Evolutionary conservation across 331 rosid genomes (phyloP), one percentile per base, ranked within the genome.

Genomic region (Malus hybrid): DNA sequence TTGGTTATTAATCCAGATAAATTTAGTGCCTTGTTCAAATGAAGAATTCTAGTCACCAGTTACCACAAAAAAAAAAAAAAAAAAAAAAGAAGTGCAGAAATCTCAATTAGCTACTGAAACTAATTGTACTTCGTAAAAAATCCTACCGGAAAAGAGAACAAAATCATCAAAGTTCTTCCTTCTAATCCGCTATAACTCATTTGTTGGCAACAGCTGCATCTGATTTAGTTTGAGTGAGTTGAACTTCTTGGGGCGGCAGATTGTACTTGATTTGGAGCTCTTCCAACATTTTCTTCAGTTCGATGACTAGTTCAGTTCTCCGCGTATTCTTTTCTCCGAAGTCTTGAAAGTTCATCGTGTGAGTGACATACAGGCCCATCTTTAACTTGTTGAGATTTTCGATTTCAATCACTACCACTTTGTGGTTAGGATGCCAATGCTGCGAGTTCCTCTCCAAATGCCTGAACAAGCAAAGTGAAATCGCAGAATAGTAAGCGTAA

Each of bases 211-310:
- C 12, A 70, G 42, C 63, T 1, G 83, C 59, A 15, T 85, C 87
- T 22, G 80, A 63, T 42, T 75, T 88, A 4, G 69, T 28, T 20
- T 82, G 89, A 82, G 59, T 65, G 71, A 93, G 83, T 72, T 86
- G 93, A 81, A 93, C 86, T 13, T 60, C 85, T 76, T 88, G 97
- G 10, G 96, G 96, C 77, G 85, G 87, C 61, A 93, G 96, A 72
- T 86, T 71, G 90, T 90, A 93, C 77, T 77, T 87, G 69, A 93
- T 90, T 50, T 86, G 73, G 19, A 93, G 86, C 71, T 90, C 93
- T 79, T 91, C 97, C 29, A 93, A 87, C 52, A 88, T 86, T 76
- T 73, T 88, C 91, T 93, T 93, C 61, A 88, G 3, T 85, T 90
- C 96, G 72, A 91, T 57, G 56, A 88, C 79, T 4, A 93, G 84